Evolutionary conservation across 192 early-diverging fungal species (phyloP), one percentile per base, ranked within the genome.

Genomic region (Backusella macrospora): DNA sequence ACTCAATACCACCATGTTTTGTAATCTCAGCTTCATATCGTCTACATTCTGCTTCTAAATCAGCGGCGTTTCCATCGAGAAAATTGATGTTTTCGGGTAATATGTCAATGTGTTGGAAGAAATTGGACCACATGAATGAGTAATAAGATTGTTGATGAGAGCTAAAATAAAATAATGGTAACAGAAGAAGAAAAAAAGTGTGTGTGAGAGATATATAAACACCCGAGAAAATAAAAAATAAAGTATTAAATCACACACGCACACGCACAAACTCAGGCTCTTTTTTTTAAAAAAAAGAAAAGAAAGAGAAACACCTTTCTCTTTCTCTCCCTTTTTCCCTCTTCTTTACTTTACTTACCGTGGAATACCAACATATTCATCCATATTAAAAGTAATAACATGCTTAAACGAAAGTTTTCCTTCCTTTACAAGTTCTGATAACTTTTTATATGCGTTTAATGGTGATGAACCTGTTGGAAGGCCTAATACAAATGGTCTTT

Each of bases 341-440:
- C n/a, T n/a, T n/a, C n/a, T n/a, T n/a, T n/a, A n/a, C n/a, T n/a
- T n/a, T n/a, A 68, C 48, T 81, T 83, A 84, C 83, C 90, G 89
- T 46, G 92, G 92, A 55, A 95, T 83, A 72, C 92, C 90, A 63
- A 94, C 92, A 77, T 94, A 95, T 83, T 95, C 92, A 77, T 95
- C 94, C 94, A 95, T 95, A 84, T 95, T 95, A 84, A 95, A 95
- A 18, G 92, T 91, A 59, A 95, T 88, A 7, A 95, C 92, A 67
- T 95, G 76, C 74, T 90, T 86, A 82, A 95, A 95, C 23, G 90
- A 90, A 63, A 95, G 79, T 49, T 86, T 84, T 43, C 91, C 92
- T 39, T 84, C 82, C 49, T 86, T 81, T 81, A 87, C 85, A 76
- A 90, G 84, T 78, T 89, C 80, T 29, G 93, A 92, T 38, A 95